phyloP scores from a whole-genome alignment of 2,329 filamentous ascomycete species.

The Fusarium sp. region DNA sequence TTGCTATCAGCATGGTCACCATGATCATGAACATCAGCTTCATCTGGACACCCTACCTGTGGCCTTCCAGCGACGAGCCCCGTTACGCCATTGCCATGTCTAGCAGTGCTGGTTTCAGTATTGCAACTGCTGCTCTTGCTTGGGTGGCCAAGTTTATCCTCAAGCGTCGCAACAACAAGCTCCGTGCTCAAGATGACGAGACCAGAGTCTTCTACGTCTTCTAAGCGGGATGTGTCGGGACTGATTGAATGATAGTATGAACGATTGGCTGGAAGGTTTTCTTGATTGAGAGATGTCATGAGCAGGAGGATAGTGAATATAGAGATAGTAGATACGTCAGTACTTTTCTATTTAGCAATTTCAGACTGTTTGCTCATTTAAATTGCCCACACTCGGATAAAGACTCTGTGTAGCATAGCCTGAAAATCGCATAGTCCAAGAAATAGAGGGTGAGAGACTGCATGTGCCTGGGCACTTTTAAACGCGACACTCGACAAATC shows the following conservation, averaged over 20 bases:
- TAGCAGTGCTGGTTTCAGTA: conserved; percentile 47
- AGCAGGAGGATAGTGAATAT: background rate
- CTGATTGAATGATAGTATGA: background rate
- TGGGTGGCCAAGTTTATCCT: conserved; percentile 56
- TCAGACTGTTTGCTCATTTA: background rate
- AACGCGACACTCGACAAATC: too few relatives aligned
- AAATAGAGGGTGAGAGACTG: too few relatives aligned
- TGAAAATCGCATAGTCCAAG: too few relatives aligned
- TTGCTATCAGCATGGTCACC: conserved; percentile 54
- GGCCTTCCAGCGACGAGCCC: conserved; percentile 43
- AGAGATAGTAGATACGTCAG: conserved; percentile 28
- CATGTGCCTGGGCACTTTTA: too few relatives aligned
- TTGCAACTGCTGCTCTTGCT: conserved; percentile 54
- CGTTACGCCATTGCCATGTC: conserved; percentile 42
- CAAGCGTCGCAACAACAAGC: conserved; percentile 54
- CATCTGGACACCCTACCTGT: conserved; percentile 48
- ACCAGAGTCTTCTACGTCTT: conserved; percentile 50
- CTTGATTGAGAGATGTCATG: background rate
- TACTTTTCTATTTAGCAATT: conserved; percentile 20
- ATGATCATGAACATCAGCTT: conserved; percentile 47
- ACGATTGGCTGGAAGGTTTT: background rate
- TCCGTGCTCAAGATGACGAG: conserved; percentile 45
- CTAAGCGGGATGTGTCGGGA: conserved; percentile 8
- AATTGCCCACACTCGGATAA: too few relatives aligned
- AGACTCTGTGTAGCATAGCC: too few relatives aligned